A percentile compares a stretch with the other conserved stretches of the same genome.
These are phyloP conservation scores for Tylopilus vinaceipallidus DNA, from an alignment of 768 basidiomycete genomes.

Conservation along the genomic window DNA sequence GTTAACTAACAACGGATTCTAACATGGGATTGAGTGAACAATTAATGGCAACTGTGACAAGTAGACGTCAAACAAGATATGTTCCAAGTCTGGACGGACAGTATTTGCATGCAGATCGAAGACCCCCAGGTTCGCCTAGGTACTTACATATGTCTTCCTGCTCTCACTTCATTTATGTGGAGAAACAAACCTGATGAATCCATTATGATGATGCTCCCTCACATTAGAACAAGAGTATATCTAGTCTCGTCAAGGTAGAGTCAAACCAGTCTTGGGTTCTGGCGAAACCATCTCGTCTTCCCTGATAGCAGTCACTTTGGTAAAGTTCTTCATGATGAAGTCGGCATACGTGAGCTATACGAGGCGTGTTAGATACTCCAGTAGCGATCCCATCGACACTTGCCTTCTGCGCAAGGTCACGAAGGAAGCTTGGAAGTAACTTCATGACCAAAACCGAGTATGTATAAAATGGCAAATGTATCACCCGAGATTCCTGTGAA, in stretches of 20 bases:
- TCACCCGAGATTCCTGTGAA: constrained; percentile 68
- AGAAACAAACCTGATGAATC: background rate
- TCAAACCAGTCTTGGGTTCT: constrained; percentile 10
- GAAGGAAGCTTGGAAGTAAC: constrained; percentile 66
- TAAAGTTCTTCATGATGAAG: constrained; percentile 65
- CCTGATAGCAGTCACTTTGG: constrained; percentile 60
- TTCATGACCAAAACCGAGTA: constrained; percentile 55
- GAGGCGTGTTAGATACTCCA: constrained; percentile 8
- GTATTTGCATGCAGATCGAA: too few relatives aligned
- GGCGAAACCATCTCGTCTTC: constrained; percentile 45
- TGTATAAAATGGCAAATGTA: constrained; percentile 72
- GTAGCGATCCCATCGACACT: constrained; percentile 10
- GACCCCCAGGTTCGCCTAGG: too few relatives aligned
- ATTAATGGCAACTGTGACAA: too few relatives aligned
- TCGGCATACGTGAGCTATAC: constrained; percentile 65
- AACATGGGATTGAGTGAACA: background rate
- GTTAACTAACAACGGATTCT: background rate
- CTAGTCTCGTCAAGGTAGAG: background rate
- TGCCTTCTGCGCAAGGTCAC: constrained; percentile 79
- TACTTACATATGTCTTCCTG: too few relatives aligned
- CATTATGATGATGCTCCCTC: too few relatives aligned
- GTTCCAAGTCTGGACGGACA: too few relatives aligned
- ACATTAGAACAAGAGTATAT: background rate
- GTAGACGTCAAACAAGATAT: too few relatives aligned
- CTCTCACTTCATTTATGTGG: background rate